Evolutionary conservation across 2,329 filamentous ascomycete species (phyloP).

Genomic region (Fusarium lateritium): DNA sequence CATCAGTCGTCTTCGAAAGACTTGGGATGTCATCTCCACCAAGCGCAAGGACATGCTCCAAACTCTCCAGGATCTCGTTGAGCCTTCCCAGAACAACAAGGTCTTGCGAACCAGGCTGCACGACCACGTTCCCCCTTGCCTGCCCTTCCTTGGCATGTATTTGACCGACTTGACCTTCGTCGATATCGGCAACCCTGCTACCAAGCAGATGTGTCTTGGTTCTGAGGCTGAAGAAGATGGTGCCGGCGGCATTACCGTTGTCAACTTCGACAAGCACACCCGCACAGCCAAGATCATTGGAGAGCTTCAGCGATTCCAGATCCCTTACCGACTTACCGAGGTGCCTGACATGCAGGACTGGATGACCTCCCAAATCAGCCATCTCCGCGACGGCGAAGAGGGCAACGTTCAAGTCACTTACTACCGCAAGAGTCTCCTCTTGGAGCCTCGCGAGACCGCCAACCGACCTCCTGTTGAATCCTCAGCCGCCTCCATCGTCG

Average conservation of each 20-base stretch:
- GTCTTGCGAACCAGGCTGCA: slow-evolving; percentile 86
- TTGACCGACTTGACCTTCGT: slow-evolving; percentile 97
- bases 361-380: slow-evolving; percentile 85
- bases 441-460: slow-evolving; percentile 79
- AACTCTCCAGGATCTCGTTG: slow-evolving; percentile 85
- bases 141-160: slow-evolving; percentile 97
- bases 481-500: slow-evolving; percentile 51
- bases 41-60: slow-evolving; percentile 88
- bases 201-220: slow-evolving; percentile 75
- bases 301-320: slow-evolving; percentile 95
- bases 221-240: slow-evolving; percentile 71
- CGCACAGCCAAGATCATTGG: slow-evolving; percentile 96
- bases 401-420: slow-evolving; percentile 72
- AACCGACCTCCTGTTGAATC: slow-evolving; percentile 54
- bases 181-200: slow-evolving; percentile 91
- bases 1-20: slow-evolving; percentile 88
- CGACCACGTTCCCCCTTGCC: slow-evolving; percentile 89
- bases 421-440: slow-evolving; percentile 86
- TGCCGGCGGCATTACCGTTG: slow-evolving; percentile 79
- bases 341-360: slow-evolving; percentile 93
- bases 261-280: slow-evolving; percentile 98
- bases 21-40: slow-evolving; percentile 89
- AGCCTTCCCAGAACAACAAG: slow-evolving; percentile 92
- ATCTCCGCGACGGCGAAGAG: slow-evolving; percentile 75
- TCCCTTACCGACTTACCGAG: slow-evolving; percentile 87